phyloP scores from a whole-genome alignment of 2,329 filamentous ascomycete species.

The Colletotrichum plurivorum region DNA sequence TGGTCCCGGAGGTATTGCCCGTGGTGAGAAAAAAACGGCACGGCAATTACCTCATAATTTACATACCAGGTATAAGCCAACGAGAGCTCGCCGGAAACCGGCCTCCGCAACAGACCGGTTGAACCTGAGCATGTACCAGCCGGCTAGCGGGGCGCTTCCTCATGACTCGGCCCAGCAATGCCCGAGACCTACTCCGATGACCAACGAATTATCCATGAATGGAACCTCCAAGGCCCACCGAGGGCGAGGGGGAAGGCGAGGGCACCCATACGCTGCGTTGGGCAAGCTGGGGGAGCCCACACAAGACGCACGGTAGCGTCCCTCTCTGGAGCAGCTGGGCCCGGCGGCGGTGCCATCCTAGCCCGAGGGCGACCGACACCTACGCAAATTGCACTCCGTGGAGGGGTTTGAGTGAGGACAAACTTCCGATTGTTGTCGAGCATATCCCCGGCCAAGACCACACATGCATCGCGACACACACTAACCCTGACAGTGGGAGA shows the following conservation, averaged over 20 bases:
- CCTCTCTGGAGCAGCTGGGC: slow-evolving; percentile 11
- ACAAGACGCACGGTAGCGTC: slow-evolving; percentile 10
- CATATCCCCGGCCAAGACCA: slow-evolving; percentile 24
- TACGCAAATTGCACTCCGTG: slow-evolving; percentile 1
- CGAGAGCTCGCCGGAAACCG: slow-evolving; percentile 13
- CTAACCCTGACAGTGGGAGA: slow-evolving; percentile 1
- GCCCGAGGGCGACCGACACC: slow-evolving; percentile 14
- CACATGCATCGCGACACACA: slow-evolving; percentile 9
- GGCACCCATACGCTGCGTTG: slow-evolving; percentile 3
- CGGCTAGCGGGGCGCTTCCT: neutral
- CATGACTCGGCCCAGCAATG: slow-evolving; percentile 37
- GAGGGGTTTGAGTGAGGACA: neutral
- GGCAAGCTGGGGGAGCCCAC: slow-evolving; percentile 22
- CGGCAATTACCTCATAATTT: neutral
- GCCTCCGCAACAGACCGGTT: neutral
- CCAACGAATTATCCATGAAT: slow-evolving; percentile 38
- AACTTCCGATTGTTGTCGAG: neutral
- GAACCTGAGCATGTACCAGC: neutral
- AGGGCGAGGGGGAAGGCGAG: slow-evolving; percentile 9
- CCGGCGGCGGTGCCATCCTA: slow-evolving; percentile 21
- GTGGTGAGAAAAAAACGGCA: slow-evolving; percentile 7
- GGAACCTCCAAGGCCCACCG: slow-evolving; percentile 25
- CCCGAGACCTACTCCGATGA: slow-evolving; percentile 34
- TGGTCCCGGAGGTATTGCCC: slow-evolving; percentile 33
- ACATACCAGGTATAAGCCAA: neutral